Evolutionary conservation across 2,329 filamentous ascomycete genomes (phyloP), one percentile per base, ranked within the genome.

Genomic region (Epicoccum nigrum): DNA sequence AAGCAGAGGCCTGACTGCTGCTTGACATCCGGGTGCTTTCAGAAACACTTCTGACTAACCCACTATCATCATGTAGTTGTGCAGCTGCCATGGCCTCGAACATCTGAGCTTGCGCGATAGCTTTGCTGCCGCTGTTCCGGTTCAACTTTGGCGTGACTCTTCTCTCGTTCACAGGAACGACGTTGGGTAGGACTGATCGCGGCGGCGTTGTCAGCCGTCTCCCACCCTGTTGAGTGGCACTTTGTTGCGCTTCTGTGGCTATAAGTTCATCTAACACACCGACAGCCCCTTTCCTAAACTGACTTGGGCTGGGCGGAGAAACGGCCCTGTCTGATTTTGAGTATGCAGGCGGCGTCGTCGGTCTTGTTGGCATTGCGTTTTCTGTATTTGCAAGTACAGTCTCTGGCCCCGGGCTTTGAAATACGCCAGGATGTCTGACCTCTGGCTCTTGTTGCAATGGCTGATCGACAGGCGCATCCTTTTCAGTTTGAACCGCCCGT

Each of bases 101-200:
- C 50, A 57, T 64, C 21, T 68, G 65, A 4, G 68, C 68, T 48
- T 70, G 64, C 7, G 64, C 59, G 21, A 70, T 46, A 2, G 67
- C 51, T 55, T 58, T 56, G 3, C 62, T 58, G 15, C 64, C 63
- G 21, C 64, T 68, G 37, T 54, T 66, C 34, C 67, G 52, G 20
- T 65, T 67, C 4, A 67, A 17, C 40, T 54, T 64, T 2, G 64
- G 65, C 2, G 60, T 65, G 1, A 56, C 53, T 12, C 61, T 54
- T 12, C 43, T 66, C 21, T 64, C 59, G 11, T 20, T 44, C 8
- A 43, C 12, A 16, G 54, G 42, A 23, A 51, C 34, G 4, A 38
- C 13, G n/a, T n/a, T n/a, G n/a, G n/a, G n/a, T n/a, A n/a, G n/a
- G n/a, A n/a, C n/a, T n/a, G n/a, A n/a, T n/a, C n/a, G n/a, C n/a